Conservation (phyloP, 345 rosid species). For the Mallotus nudiflorus region DNA sequence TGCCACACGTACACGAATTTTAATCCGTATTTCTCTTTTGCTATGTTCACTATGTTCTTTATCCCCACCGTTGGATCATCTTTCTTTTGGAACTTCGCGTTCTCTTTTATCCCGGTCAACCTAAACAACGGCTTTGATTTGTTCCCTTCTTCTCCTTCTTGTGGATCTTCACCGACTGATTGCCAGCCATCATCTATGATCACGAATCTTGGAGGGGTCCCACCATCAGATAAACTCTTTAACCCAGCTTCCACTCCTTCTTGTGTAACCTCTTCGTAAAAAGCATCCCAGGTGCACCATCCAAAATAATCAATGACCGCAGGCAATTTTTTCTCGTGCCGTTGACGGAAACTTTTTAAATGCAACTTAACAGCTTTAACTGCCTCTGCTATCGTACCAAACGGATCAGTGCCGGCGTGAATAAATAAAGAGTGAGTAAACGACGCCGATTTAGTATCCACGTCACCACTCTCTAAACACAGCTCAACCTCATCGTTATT, state of each 20-base stretch:
- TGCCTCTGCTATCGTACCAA: conserved; percentile 67
- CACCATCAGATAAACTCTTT: conserved; percentile 61
- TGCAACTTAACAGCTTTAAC: conserved; percentile 63
- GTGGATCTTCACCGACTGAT: conserved; percentile 56
- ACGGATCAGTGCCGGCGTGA: conserved; percentile 85
- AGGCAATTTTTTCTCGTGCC: conserved; percentile 86
- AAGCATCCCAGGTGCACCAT: conserved; percentile 99
- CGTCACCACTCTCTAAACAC: conserved; percentile 93
- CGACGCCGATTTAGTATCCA: conserved; percentile 57
- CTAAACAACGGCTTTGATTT: conserved; percentile 48
- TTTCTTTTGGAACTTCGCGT: conserved; percentile 65
- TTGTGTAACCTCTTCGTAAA: conserved; percentile 88
- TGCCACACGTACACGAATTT: conserved; percentile 94
- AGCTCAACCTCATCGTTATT: conserved; percentile 67
- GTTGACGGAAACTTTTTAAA: conserved; percentile 75
- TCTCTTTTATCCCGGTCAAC: conserved; percentile 77
- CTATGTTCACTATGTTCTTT: conserved; percentile 61
- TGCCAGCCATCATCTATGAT: conserved; percentile 99
- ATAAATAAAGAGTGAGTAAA: conserved; percentile 64
- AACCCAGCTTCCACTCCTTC: conserved; percentile 92
- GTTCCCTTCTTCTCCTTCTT: conserved; percentile 29
- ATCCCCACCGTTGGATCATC: conserved; percentile 68
- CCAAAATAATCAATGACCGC: conserved; percentile 81
- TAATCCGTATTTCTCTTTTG: conserved; percentile 65
- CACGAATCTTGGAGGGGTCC: conserved; percentile 79